Conservation (phyloP, 805 yeast genomes). For the Spathaspora sp. region DNA sequence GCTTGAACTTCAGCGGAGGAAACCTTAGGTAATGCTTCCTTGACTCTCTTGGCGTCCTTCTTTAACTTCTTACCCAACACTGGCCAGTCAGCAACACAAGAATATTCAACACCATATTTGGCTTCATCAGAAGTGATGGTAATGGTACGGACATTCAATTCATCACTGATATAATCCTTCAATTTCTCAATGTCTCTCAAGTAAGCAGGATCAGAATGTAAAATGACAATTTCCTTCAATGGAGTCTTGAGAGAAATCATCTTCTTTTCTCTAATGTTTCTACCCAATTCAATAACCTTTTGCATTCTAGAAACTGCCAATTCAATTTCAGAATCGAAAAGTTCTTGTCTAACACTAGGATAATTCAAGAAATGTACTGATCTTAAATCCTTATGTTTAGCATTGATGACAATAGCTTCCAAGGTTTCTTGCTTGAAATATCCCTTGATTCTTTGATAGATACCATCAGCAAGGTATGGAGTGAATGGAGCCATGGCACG, state of each 20-base stretch:
- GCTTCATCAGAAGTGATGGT: slow-evolving; percentile 87
- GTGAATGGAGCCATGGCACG: slow-evolving; percentile 99
- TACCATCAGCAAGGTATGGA: slow-evolving; percentile 89
- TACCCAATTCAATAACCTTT: slow-evolving; percentile 91
- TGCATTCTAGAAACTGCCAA: slow-evolving; percentile 93
- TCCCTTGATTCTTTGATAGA: slow-evolving; percentile 70
- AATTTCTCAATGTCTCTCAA: slow-evolving; percentile 75
- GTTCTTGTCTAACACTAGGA: slow-evolving; percentile 78
- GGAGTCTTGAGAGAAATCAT: slow-evolving; percentile 93
- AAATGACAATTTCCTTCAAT: slow-evolving; percentile 77
- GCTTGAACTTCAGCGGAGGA: slow-evolving; percentile 79
- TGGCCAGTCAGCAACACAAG: slow-evolving; percentile 98
- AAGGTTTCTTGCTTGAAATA: slow-evolving; percentile 60
- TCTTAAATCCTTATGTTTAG: slow-evolving; percentile 54
- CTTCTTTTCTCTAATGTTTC: slow-evolving; percentile 95
- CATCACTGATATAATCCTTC: slow-evolving; percentile 79
- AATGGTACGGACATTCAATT: slow-evolving; percentile 86
- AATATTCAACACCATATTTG: slow-evolving; percentile 87
- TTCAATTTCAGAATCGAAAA: slow-evolving; percentile 80
- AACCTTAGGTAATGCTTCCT: slow-evolving; percentile 83
- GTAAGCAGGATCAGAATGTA: slow-evolving; percentile 75
- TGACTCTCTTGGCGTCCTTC: slow-evolving; percentile 89
- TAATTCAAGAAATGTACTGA: slow-evolving; percentile 93
- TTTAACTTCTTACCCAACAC: slow-evolving; percentile 95
- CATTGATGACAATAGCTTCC: slow-evolving; percentile 35